Conservation (phyloP, 2,329 filamentous ascomycete genomes). For the Moelleriella libera region DNA sequence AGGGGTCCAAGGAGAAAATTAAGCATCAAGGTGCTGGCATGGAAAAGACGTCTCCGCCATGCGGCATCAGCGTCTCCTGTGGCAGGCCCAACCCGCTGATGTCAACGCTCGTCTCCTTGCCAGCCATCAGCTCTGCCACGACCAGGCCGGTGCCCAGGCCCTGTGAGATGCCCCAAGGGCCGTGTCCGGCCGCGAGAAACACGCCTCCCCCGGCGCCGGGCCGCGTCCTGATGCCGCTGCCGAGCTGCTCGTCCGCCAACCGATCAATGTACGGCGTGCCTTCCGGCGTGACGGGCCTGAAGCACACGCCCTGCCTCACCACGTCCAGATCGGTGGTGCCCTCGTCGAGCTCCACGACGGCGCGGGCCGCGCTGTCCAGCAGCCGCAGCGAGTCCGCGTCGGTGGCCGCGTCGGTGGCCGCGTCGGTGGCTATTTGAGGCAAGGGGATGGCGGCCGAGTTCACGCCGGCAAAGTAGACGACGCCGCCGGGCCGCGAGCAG, state of each 20-base stretch:
- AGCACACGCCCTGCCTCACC: conserved; percentile 54
- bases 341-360: conserved; percentile 29
- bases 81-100: conserved; percentile 17
- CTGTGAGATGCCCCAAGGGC: conserved; percentile 58
- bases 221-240: conserved; percentile 27
- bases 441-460: conserved; percentile 48
- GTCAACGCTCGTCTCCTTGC: conserved; percentile 42
- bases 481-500: conserved; percentile 50
- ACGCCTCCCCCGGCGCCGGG: conserved; percentile 42
- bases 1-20: not conserved
- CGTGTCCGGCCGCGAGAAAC: conserved; percentile 58
- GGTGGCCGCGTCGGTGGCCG: not conserved
- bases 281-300: conserved; percentile 51
- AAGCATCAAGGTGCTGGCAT: not conserved
- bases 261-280: conserved; percentile 50
- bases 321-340: conserved; percentile 37
- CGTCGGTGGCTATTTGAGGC: conserved; percentile 25
- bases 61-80: not conserved
- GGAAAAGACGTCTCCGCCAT: not conserved
- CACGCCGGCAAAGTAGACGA: conserved; percentile 61
- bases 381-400: conserved; percentile 23
- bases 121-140: conserved; percentile 55
- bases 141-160: conserved; percentile 56
- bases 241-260: conserved; percentile 41
- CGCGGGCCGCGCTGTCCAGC: conserved; percentile 32